A percentile compares a stretch with the other conserved stretches of the same genome.
phyloP scores from a whole-genome alignment of 768 basidiomycete genomes.

The Russula emetica region DNA sequence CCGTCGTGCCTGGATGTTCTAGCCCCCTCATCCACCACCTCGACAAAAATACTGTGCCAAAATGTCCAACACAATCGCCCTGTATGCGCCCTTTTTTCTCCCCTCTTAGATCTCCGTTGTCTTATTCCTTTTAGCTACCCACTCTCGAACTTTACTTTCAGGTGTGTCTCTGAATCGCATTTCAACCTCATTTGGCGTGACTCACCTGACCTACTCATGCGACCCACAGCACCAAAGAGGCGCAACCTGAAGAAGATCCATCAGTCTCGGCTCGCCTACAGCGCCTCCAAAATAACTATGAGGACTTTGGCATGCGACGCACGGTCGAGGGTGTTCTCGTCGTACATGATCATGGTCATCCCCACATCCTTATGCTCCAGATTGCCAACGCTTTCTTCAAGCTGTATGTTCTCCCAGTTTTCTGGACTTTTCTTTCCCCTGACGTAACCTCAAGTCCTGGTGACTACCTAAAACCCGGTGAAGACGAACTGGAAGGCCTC shows the following conservation, averaged over 20 bases:
- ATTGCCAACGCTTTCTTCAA: constrained; percentile 99
- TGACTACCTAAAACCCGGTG: constrained; percentile 97
- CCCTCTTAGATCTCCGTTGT: not conserved
- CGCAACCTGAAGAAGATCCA: constrained; percentile 96
- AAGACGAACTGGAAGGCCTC: constrained; percentile 88
- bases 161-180: too few relatives aligned
- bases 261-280: constrained; percentile 92
- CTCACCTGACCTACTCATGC: constrained; percentile 13
- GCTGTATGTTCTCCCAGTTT: constrained; percentile 54
- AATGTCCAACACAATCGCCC: constrained; percentile 53
- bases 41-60: not conserved
- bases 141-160: constrained; percentile 89
- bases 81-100: constrained; percentile 38
- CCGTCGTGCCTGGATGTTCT: not conserved
- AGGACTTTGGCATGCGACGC: constrained; percentile 93
- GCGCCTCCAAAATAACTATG: constrained; percentile 93
- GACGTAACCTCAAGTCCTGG: constrained; percentile 60
- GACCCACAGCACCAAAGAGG: constrained; percentile 76
- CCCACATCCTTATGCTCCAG: constrained; percentile 96
- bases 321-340: constrained; percentile 90
- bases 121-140: constrained; percentile 55
- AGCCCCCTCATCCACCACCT: not conserved
- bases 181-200: constrained; percentile 3
- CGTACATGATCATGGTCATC: constrained; percentile 95
- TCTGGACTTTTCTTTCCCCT: constrained; percentile 8